Conservation (phyloP, 805 yeast genomes). For the Torulaspora indica region DNA sequence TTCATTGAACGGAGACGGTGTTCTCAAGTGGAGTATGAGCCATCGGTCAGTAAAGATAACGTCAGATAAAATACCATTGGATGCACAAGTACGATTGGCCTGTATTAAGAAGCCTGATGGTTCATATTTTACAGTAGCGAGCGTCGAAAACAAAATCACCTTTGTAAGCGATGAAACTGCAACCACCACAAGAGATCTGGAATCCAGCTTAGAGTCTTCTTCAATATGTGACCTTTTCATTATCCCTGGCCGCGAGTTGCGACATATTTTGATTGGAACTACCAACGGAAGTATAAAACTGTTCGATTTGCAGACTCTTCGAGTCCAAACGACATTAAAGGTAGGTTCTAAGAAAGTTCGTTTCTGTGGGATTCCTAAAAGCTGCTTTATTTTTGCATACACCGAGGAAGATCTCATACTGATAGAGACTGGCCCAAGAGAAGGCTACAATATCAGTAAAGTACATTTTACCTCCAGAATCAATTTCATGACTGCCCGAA, state of each 20-base stretch:
- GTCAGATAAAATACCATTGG: constrained; percentile 4
- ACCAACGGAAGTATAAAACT: constrained; percentile 18
- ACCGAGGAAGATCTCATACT: constrained; percentile 12
- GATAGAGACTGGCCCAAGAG: background rate
- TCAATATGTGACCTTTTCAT: constrained; percentile 5
- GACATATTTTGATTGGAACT: constrained; percentile 16
- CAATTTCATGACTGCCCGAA: constrained; percentile 3
- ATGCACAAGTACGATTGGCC: constrained; percentile 5
- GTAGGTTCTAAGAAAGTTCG: constrained; percentile 11
- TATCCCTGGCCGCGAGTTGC: background rate
- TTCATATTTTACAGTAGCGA: constrained; percentile 10
- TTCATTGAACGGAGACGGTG: constrained; percentile 8
- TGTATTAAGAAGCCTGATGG: constrained; percentile 6
- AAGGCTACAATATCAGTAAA: constrained; percentile 1
- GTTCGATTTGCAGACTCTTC: constrained; percentile 8
- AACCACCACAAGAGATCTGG: background rate
- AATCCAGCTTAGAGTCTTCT: background rate
- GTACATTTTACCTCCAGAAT: constrained; percentile 2
- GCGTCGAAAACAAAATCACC: constrained; percentile 8
- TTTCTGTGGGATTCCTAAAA: constrained; percentile 10
- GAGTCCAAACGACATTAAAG: constrained; percentile 4
- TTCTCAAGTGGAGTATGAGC: constrained; percentile 10
- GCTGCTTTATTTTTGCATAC: constrained; percentile 8
- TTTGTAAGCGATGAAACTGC: constrained; percentile 5
- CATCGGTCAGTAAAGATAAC: background rate